Evolutionary conservation across 2,329 filamentous ascomycete species (phyloP).

Genomic region (Venturia aucupariae): DNA sequence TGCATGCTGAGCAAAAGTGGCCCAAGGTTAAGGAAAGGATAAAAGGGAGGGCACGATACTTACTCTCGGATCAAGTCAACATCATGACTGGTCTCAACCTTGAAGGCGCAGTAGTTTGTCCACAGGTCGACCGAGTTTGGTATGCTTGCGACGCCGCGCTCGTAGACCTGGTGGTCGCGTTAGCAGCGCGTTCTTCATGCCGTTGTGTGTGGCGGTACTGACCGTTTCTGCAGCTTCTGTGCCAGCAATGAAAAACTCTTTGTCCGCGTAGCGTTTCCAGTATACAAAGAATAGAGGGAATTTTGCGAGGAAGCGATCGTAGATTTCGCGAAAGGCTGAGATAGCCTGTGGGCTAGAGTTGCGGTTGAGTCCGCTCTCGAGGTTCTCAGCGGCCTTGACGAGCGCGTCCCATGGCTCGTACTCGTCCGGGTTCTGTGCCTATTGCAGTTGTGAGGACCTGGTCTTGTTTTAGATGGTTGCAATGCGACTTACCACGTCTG

Average conservation of each 20-base stretch:
- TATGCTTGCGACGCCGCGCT: constrained; percentile 88
- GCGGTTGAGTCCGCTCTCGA: constrained; percentile 89
- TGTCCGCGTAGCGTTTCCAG: constrained; percentile 98
- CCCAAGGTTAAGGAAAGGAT: constrained; percentile 1
- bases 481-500: constrained; percentile 59
- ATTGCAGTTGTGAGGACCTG: constrained; percentile 7
- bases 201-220: constrained; percentile 25
- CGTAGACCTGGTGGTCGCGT: constrained; percentile 65
- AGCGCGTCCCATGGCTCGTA: constrained; percentile 95
- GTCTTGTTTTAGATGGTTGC: constrained; percentile 16
- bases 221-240: constrained; percentile 98
- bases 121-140: constrained; percentile 91
- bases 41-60: constrained; percentile 48
- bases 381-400: constrained; percentile 67
- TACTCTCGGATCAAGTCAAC: constrained; percentile 98
- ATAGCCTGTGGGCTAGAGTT: constrained; percentile 95
- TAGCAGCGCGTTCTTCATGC: constrained; percentile 19
- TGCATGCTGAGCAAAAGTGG: neutral
- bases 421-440: constrained; percentile 69
- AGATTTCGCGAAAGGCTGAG: constrained; percentile 73
- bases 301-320: constrained; percentile 87
- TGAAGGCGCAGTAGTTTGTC: constrained; percentile 96
- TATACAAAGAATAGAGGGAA: constrained; percentile 95
- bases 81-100: constrained; percentile 94
- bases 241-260: constrained; percentile 93